A percentile compares a stretch with the other conserved stretches of the same genome.
These are phyloP conservation scores for Tricholoma flavovirens DNA, from an alignment of 768 basidiomycete species.

Conservation along the genomic window DNA sequence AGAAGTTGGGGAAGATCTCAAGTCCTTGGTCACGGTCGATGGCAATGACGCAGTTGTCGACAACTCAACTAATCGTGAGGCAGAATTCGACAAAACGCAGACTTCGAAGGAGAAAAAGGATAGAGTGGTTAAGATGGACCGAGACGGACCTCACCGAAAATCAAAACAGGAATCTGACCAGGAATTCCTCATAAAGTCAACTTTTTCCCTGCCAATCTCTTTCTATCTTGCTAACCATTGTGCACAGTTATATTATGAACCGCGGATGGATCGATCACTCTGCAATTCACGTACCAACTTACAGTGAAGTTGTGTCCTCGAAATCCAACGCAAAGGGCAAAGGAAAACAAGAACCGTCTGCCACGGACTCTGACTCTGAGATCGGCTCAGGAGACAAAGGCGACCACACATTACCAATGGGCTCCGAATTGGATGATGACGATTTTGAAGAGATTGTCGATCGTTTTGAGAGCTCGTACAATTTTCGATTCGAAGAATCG, in stretches of 20 bases:
- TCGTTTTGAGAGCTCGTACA: slow-evolving; percentile 92
- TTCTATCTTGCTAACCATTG: not conserved
- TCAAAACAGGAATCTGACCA: slow-evolving; percentile 66
- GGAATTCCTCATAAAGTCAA: slow-evolving; percentile 84
- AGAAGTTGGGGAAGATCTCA: slow-evolving; percentile 74
- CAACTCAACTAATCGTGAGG: slow-evolving; percentile 1
- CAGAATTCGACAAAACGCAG: slow-evolving; percentile 32
- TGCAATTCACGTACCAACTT: slow-evolving; percentile 72
- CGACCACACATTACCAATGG: slow-evolving; percentile 18
- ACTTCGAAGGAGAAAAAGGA: slow-evolving; percentile 24
- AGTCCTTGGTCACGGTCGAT: slow-evolving; percentile 59
- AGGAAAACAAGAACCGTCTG: slow-evolving; percentile 15
- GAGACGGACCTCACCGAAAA: slow-evolving; percentile 22
- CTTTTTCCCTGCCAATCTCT: not conserved
- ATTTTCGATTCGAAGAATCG: slow-evolving; percentile 97
- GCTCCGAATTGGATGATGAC: slow-evolving; percentile 46
- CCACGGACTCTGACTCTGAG: slow-evolving; percentile 17
- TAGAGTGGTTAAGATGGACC: slow-evolving; percentile 28
- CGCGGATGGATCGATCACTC: slow-evolving; percentile 94
- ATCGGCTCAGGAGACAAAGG: slow-evolving; percentile 12
- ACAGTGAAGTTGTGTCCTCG: slow-evolving; percentile 65
- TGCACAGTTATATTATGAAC: slow-evolving; percentile 84
- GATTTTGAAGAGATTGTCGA: slow-evolving; percentile 90
- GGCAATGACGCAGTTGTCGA: slow-evolving; percentile 16
- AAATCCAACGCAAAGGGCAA: slow-evolving; percentile 31